Conservation (phyloP, 495 filamentous ascomycete species). For the Penicillium riverlandense region DNA sequence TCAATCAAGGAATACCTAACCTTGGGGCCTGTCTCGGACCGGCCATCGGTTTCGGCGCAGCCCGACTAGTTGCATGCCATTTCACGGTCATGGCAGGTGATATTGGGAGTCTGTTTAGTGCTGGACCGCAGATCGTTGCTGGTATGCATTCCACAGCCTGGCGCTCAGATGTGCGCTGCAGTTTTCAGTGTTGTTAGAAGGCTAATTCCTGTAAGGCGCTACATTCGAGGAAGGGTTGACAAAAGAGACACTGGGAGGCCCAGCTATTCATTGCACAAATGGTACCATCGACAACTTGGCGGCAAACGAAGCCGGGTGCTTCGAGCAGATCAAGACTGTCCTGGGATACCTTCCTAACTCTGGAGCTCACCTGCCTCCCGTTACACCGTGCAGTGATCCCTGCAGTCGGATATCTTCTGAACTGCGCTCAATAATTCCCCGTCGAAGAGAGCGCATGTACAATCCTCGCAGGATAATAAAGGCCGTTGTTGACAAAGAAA, state of each 20-base stretch:
- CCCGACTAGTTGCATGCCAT: constrained; percentile 51
- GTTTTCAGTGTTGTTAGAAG: too few relatives aligned
- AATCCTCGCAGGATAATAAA: constrained; percentile 48
- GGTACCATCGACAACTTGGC: constrained; percentile 61
- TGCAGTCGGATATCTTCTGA: constrained; percentile 36
- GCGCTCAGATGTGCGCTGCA: too few relatives aligned
- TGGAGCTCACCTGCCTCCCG: constrained; percentile 45
- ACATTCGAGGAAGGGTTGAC: constrained; percentile 54
- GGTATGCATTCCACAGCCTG: too few relatives aligned
- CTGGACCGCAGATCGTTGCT: constrained; percentile 56
- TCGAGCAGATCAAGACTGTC: constrained; percentile 50
- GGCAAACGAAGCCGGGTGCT: constrained; percentile 50
- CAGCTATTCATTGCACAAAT: constrained; percentile 56
- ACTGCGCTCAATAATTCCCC: constrained; percentile 49
- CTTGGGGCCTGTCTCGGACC: constrained; percentile 57
- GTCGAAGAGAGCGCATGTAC: constrained; percentile 53
- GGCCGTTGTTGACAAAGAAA: constrained; percentile 45
- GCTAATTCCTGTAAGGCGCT: constrained; percentile 48
- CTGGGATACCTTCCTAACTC: constrained; percentile 50
- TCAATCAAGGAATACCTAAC: constrained; percentile 57
- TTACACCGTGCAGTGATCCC: constrained; percentile 38
- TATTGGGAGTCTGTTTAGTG: constrained; percentile 54
- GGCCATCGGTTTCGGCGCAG: constrained; percentile 56
- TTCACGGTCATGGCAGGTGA: constrained; percentile 61
- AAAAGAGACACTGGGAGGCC: constrained; percentile 47